phyloP scores from a whole-genome alignment of 306 rosid genomes.

The Quercus glauca region DNA sequence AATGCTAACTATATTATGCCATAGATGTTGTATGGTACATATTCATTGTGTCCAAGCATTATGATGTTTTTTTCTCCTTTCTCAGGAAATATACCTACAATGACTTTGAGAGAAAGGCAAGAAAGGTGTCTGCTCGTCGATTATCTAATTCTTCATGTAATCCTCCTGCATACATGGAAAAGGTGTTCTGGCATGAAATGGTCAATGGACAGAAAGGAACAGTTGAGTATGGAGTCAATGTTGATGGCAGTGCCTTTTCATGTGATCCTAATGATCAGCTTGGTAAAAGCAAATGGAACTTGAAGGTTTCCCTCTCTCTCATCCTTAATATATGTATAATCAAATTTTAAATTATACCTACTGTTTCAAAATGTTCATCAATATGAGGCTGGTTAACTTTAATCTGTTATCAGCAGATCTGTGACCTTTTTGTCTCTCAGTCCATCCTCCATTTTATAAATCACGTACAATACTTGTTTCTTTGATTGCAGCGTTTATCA shows the following conservation, averaged over 20 bases:
- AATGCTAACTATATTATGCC: too few relatives aligned
- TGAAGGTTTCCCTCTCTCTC: conserved; percentile 24
- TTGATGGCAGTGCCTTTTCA: conserved; percentile 46
- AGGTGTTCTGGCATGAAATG: conserved; percentile 41
- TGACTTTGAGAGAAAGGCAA: conserved; percentile 33
- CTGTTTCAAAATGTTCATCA: not conserved
- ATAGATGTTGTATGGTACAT: not conserved
- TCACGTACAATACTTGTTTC: not conserved
- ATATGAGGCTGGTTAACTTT: too few relatives aligned
- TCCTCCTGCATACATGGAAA: conserved; percentile 32
- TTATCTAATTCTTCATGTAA: conserved; percentile 20
- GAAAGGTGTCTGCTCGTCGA: conserved; percentile 9
- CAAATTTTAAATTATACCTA: not conserved
- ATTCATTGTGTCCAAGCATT: not conserved
- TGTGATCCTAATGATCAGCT: conserved; percentile 36
- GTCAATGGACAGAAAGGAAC: conserved; percentile 18
- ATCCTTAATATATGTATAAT: not conserved
- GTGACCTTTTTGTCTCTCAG: too few relatives aligned
- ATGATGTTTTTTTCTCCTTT: not conserved
- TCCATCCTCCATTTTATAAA: not conserved
- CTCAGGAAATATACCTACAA: conserved; percentile 34
- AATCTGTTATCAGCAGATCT: too few relatives aligned
- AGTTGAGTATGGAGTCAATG: conserved; percentile 38
- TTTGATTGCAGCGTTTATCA: conserved; percentile 29
- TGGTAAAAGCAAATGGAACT: conserved; percentile 40